These are phyloP conservation scores for Celoporthe dispersa DNA, from an alignment of 2,329 filamentous ascomycete species.

Conservation along the genomic window DNA sequence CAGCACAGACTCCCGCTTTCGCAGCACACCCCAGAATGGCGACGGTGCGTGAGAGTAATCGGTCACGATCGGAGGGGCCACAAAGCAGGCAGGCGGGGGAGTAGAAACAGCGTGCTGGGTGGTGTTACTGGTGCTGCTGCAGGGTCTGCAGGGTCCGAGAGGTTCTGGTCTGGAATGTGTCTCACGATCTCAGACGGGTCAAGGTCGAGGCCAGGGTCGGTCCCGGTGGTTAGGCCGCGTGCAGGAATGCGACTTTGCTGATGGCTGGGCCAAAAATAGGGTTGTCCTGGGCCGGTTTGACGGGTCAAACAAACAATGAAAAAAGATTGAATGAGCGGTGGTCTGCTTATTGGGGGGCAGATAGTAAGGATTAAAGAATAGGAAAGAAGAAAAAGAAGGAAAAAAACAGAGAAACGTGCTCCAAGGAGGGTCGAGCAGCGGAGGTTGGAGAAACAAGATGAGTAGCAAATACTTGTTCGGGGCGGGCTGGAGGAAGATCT, in stretches of 20 bases:
- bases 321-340: not conserved
- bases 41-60: not conserved
- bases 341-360: not conserved
- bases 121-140: not conserved
- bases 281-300: not conserved
- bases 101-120: not conserved
- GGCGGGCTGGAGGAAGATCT: not conserved
- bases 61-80: not conserved
- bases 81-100: not conserved
- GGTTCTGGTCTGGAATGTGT: conserved; percentile 28
- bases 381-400: not conserved
- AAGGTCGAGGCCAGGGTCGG: conserved; percentile 15
- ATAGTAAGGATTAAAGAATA: conserved; percentile 4
- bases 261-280: conserved; percentile 1
- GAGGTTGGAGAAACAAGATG: not conserved
- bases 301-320: not conserved
- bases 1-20: not conserved
- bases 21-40: not conserved
- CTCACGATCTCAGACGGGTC: conserved; percentile 36
- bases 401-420: not conserved
- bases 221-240: conserved; percentile 6
- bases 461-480: not conserved
- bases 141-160: not conserved
- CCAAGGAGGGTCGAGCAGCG: not conserved
- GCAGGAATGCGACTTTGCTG: conserved; percentile 11